Conservation (phyloP, 192 early-diverging fungal species). For the Lobosporangium transversale region DNA sequence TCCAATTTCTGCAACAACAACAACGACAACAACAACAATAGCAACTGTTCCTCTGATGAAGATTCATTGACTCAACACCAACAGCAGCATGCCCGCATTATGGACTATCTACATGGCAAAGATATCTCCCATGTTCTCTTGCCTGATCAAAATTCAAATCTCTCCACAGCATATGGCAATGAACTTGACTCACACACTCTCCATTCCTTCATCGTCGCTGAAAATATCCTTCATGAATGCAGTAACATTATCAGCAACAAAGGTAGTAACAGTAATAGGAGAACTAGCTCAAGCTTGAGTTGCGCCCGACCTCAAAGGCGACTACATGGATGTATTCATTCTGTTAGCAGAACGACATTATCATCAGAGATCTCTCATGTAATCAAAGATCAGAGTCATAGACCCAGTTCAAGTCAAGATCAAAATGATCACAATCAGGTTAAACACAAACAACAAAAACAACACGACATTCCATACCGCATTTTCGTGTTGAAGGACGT, state of each 20-base stretch:
- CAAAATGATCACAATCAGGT: too few relatives aligned
- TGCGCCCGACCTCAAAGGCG: background rate
- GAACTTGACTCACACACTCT: background rate
- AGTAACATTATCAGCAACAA: background rate
- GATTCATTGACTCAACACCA: background rate
- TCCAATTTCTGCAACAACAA: background rate
- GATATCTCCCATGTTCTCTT: constrained; percentile 14
- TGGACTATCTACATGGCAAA: constrained; percentile 6
- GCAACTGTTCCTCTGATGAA: background rate
- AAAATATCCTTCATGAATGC: background rate
- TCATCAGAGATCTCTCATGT: too few relatives aligned
- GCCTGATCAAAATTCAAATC: constrained; percentile 4
- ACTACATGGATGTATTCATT: constrained; percentile 39
- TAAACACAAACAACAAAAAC: too few relatives aligned
- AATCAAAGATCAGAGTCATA: too few relatives aligned
- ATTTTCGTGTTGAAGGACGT: constrained; percentile 48
- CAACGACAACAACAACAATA: background rate
- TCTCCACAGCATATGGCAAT: background rate
- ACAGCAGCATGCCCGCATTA: background rate
- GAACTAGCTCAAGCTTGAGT: background rate
- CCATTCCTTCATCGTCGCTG: constrained; percentile 12
- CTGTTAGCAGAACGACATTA: too few relatives aligned
- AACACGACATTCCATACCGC: too few relatives aligned
- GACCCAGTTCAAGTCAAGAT: too few relatives aligned
- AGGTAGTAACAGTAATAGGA: background rate